Conservation (phyloP, 345 rosid species). For the Eucalyptus pauciflora region DNA sequence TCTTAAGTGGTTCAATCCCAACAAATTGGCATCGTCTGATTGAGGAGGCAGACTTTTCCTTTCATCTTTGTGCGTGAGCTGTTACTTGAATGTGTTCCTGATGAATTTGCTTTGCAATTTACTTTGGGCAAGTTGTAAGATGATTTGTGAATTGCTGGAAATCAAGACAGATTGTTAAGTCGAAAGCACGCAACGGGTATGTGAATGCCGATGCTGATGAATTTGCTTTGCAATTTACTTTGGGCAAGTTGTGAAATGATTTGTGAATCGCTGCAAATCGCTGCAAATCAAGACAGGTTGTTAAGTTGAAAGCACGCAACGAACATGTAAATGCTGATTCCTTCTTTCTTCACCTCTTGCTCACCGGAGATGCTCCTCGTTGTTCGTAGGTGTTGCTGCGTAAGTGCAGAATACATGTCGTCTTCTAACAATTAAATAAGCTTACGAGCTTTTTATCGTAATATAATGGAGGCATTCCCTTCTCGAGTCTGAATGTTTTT, state of each 20-base stretch:
- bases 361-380: not conserved
- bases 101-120: not conserved
- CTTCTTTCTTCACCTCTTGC: not conserved
- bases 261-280: not conserved
- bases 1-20: constrained; percentile 19
- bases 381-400: not conserved
- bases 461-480: not conserved
- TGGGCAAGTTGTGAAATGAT: not conserved
- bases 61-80: not conserved
- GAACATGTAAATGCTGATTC: not conserved
- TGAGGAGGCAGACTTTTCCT: not conserved
- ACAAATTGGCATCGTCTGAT: not conserved
- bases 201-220: not conserved
- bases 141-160: not conserved
- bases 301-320: not conserved
- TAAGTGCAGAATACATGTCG: not conserved
- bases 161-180: not conserved
- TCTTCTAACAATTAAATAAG: not conserved
- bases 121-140: not conserved
- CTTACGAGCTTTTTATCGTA: not conserved
- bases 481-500: not conserved
- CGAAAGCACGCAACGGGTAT: not conserved
- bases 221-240: not conserved
- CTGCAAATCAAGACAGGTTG: not conserved
- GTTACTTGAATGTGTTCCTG: not conserved